Evolutionary conservation across 495 filamentous ascomycete genomes (phyloP).

Genomic region (Schizothecium vesticola): DNA sequence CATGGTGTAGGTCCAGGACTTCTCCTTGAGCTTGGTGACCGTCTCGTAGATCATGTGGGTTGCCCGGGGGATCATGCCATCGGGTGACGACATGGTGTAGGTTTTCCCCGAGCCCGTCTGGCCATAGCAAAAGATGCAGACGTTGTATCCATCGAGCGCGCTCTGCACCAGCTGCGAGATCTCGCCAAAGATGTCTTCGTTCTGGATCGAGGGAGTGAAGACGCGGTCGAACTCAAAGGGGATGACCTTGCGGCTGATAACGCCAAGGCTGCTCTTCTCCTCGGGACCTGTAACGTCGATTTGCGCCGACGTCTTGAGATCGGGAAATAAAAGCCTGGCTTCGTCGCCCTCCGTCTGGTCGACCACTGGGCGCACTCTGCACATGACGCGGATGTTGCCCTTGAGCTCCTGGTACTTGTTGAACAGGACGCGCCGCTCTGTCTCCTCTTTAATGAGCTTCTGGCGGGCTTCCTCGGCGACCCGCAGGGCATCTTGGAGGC

Average conservation of each 20-base stretch:
- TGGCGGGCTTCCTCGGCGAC: slow-evolving; percentile 65
- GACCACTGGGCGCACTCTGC: slow-evolving; percentile 82
- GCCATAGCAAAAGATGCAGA: slow-evolving; percentile 98
- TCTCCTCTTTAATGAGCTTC: slow-evolving; percentile 88
- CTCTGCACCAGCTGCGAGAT: slow-evolving; percentile 96
- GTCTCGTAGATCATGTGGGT: slow-evolving; percentile 90
- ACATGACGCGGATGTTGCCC: slow-evolving; percentile 98
- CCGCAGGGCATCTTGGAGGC: slow-evolving; percentile 69
- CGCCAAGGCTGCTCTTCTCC: slow-evolving; percentile 77
- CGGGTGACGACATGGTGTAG: slow-evolving; percentile 84
- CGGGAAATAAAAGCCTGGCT: slow-evolving; percentile 71
- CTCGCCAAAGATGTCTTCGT: slow-evolving; percentile 88
- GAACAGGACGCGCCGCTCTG: slow-evolving; percentile 82
- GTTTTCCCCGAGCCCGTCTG: slow-evolving; percentile 98
- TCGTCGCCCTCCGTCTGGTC: slow-evolving; percentile 50
- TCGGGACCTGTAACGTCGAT: slow-evolving; percentile 77
- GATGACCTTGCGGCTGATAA: slow-evolving; percentile 65
- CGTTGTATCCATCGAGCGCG: slow-evolving; percentile 95
- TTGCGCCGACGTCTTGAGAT: slow-evolving; percentile 75
- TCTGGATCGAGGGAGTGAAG: slow-evolving; percentile 70
- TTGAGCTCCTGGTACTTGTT: slow-evolving; percentile 99
- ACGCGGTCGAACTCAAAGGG: slow-evolving; percentile 92
- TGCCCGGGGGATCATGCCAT: slow-evolving; percentile 94
- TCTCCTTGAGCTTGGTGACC: slow-evolving; percentile 71
- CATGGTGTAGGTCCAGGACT: slow-evolving; percentile 93